Evolutionary conservation across 2,329 filamentous ascomycete genomes (phyloP), one percentile per base, ranked within the genome.

Genomic region (Nemania diffusa): DNA sequence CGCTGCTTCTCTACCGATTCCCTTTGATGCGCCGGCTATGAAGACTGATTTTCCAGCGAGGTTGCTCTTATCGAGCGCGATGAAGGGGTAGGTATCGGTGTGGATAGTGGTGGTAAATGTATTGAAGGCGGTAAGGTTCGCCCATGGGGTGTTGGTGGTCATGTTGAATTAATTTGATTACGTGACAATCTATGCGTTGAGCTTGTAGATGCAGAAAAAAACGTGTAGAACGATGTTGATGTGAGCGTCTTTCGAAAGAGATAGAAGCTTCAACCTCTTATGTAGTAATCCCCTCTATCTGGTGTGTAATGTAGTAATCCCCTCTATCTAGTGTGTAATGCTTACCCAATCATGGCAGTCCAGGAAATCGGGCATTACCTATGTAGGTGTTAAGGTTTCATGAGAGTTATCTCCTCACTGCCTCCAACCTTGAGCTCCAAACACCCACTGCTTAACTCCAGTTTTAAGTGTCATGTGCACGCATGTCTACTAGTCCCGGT

Each of bases 11-110:
- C 77, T 79, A 7, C 86, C 85, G 58, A 86, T 81, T 26, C 84
- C 84, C 51, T 80, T 82, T 3, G 82, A 84, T 1, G 82, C 84
- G 7, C 85, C 85, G 5, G 81, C 84, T 56, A 88, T 81, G 65
- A 88, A 79, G 56, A 78, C 73, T 1, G 75, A 77, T 62, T 63
- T 74, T 9, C 76, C 75, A n/a, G 64, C 60, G 3, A 77, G 70
- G 60, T 75, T 53, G 4, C 61, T 48, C 26, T 72, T 73, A 9
- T 68, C 64, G 5, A 72, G 67, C 1, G 73, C 73, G 44, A 78
- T 77, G 44, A 71, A 75, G 22, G 73, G 69, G 63, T 80, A 80
- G 2, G 79, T 79, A 65, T 79, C 78, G 5, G 61, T 61, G 64
- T 75, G 74, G 46, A 8, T 29, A 20, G 64, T 60, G 15, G 65